These are phyloP conservation scores for Solanum sejunctum DNA, from an alignment of 257 asterid genomes.

Conservation along the genomic window DNA sequence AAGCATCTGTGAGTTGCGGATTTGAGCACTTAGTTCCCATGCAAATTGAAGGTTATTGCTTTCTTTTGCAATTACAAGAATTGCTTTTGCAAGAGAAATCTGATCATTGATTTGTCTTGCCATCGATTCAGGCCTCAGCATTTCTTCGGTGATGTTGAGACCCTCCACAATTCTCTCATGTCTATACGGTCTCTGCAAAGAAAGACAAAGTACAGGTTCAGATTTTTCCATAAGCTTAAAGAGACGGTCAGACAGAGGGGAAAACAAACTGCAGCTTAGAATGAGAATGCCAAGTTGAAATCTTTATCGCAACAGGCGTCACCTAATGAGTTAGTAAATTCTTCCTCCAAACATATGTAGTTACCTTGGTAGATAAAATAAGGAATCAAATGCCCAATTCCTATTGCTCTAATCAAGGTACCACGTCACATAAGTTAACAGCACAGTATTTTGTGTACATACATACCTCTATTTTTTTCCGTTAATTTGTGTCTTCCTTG, in stretches of 20 bases:
- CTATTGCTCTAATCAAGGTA: neutral
- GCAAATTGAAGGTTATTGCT: slow-evolving; percentile 33
- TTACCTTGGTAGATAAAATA: neutral
- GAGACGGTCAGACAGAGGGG: neutral
- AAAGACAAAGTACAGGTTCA: neutral
- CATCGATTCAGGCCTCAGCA: slow-evolving; percentile 27
- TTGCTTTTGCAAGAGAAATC: slow-evolving; percentile 37
- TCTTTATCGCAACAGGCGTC: neutral
- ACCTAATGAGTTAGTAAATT: neutral
- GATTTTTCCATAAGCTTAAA: neutral
- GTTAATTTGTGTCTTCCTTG: neutral
- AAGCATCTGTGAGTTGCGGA: slow-evolving; percentile 28
- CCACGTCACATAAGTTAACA: neutral
- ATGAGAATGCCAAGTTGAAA: neutral
- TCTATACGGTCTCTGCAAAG: slow-evolving; percentile 25
- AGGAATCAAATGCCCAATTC: neutral
- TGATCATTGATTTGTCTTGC: slow-evolving; percentile 38
- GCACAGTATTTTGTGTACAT: neutral
- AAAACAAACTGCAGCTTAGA: neutral
- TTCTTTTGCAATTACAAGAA: slow-evolving; percentile 36
- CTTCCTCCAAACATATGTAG: neutral
- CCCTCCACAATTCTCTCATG: slow-evolving; percentile 21
- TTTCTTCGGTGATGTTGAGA: slow-evolving; percentile 31
- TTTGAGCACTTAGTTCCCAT: slow-evolving; percentile 42
- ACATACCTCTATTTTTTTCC: neutral